Evolutionary conservation across 768 basidiomycete species (phyloP).

Genomic region (Lentinula lateritia): DNA sequence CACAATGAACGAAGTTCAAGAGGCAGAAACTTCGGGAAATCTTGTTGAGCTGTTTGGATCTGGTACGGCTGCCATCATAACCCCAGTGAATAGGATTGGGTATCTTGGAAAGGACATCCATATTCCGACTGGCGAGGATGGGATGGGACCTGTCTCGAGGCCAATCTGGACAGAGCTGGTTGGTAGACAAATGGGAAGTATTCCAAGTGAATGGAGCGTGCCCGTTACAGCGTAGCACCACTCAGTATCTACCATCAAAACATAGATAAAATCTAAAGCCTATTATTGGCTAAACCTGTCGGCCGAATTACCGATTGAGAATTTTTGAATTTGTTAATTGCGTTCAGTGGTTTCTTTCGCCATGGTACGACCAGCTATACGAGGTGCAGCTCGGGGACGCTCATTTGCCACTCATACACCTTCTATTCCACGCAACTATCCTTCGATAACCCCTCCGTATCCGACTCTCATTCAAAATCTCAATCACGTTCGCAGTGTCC

Average conservation of each 20-base stretch:
- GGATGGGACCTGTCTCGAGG: constrained; percentile 76
- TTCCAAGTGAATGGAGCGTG: constrained; percentile 79
- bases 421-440: constrained; percentile 35
- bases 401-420: constrained; percentile 32
- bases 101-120: constrained; percentile 58
- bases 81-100: constrained; percentile 67
- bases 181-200: constrained; percentile 74
- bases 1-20: constrained; percentile 71
- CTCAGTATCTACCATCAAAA: background rate
- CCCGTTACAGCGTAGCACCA: constrained; percentile 24
- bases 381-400: background rate
- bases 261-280: background rate
- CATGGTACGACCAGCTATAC: background rate
- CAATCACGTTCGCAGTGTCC: constrained; percentile 56
- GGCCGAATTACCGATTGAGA: background rate
- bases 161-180: constrained; percentile 69
- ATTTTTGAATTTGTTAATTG: background rate
- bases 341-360: too few species aligned
- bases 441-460: constrained; percentile 84
- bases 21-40: constrained; percentile 47
- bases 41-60: constrained; percentile 82
- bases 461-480: constrained; percentile 63
- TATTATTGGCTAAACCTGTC: background rate
- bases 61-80: constrained; percentile 80
- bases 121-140: constrained; percentile 62